Base-by-base conservation (phyloP, 805 yeast species). In the Metschnikowia proteae region DNA sequence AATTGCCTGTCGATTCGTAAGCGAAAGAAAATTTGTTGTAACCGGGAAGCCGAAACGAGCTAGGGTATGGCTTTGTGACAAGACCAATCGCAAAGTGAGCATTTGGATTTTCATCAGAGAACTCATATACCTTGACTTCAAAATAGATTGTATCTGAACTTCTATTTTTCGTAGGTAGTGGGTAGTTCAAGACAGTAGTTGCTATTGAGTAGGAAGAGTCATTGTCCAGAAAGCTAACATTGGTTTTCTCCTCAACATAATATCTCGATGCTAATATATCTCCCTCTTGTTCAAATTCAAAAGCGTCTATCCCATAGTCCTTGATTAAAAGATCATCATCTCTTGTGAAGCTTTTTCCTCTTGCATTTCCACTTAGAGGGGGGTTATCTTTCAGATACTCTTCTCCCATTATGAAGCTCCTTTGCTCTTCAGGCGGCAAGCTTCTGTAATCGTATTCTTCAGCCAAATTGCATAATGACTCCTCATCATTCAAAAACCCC, bases 31-130 rank as follows among this genome's bases (percentile, higher is more conserved):
- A 84, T 43, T 78, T 78, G 50, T 80, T 76, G 62, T 81, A 78
- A 1, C 96, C 96, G 0, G 96, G 96, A 10, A 84, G 70, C 55
- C 88, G 73, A 63, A 85, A 87, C 3, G 59, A 37, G 50, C 78
- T 73, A 2, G 96, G 94, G 58, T 84, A 84, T 2, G 94, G 92
- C 54, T 76, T 79, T 0, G 92, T 82, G 7, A 80, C 78, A 27
- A 86, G 68, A 0, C 95, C 94, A 41, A 86, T 73, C 29, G 84
- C 75, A 48, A 86, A 74, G 32, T 77, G 76, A 0, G 83, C 75
- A 47, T 76, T 78, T 2, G 71, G 60, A 27, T 57, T 57, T 25
- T 51, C 52, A 22, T 49, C 53, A 33, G 51, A 45, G 45, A 49
- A 69, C 51, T 72, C 76, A 54, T 61, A 73, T 6, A 73, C 62